These are phyloP conservation scores for Hymenoscyphus infarciens DNA, from an alignment of 2,329 filamentous ascomycete genomes.

Conservation along the genomic window DNA sequence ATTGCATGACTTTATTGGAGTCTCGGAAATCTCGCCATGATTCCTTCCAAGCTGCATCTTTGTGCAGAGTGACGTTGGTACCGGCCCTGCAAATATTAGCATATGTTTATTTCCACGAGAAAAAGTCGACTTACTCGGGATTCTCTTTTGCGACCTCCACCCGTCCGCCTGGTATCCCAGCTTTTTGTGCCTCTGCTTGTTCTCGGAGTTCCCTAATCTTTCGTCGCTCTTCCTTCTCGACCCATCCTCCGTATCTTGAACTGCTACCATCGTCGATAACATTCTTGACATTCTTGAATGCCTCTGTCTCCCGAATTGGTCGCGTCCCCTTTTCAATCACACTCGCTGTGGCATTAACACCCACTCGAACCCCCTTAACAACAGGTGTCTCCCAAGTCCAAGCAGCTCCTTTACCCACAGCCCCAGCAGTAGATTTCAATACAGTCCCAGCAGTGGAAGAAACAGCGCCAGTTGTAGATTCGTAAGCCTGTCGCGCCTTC, in stretches of 20 bases:
- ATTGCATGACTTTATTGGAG: constrained; percentile 81
- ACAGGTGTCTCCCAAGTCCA: constrained; percentile 98
- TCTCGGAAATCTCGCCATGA: constrained; percentile 97
- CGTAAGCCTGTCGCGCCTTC: constrained; percentile 80
- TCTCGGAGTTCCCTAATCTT: constrained; percentile 73
- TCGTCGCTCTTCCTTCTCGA: constrained; percentile 90
- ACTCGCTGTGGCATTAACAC: constrained; percentile 79
- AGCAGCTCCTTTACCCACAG: constrained; percentile 82
- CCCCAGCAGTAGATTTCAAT: constrained; percentile 79
- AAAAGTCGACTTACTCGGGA: constrained; percentile 65
- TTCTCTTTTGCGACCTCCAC: constrained; percentile 72
- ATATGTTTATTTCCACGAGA: constrained; percentile 11
- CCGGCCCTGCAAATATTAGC: constrained; percentile 66
- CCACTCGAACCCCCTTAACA: constrained; percentile 85
- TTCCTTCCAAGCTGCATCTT: constrained; percentile 96
- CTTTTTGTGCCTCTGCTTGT: constrained; percentile 51
- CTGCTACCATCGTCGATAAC: constrained; percentile 97
- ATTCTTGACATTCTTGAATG: constrained; percentile 90
- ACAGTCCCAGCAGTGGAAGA: constrained; percentile 74
- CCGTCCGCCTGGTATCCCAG: constrained; percentile 39
- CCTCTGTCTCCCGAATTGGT: constrained; percentile 90
- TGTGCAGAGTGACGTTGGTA: constrained; percentile 91
- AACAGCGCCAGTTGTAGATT: constrained; percentile 79
- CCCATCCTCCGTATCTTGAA: constrained; percentile 92
- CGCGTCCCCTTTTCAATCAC: constrained; percentile 92